Conservation (phyloP, 2,329 filamentous ascomycete genomes). For the Aspergillus pseudoglaucus region DNA sequence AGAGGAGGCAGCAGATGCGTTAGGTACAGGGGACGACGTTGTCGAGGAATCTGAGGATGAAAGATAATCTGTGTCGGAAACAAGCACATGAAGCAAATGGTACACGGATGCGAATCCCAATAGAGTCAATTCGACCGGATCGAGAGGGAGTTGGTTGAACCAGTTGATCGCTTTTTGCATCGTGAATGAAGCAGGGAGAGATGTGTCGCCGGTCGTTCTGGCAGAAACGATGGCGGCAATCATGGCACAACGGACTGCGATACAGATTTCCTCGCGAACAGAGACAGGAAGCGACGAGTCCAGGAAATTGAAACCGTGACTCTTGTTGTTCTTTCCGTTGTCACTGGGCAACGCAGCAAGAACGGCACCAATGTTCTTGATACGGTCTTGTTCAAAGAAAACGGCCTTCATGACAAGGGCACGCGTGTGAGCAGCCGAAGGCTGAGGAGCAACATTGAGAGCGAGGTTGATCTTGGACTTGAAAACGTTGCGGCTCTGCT, state of each 20-base stretch:
- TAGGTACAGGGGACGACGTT: constrained; percentile 14
- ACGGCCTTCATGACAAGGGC: constrained; percentile 55
- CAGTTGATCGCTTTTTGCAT: constrained; percentile 36
- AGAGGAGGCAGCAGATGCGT: constrained; percentile 13
- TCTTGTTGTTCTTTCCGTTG: constrained; percentile 23
- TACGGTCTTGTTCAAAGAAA: constrained; percentile 48
- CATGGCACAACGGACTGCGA: constrained; percentile 54
- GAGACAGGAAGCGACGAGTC: constrained; percentile 49
- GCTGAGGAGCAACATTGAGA: constrained; percentile 66
- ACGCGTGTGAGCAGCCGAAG: constrained; percentile 61
- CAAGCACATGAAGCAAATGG: constrained; percentile 36
- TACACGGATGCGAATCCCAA: constrained; percentile 38
- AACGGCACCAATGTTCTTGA: constrained; percentile 47
- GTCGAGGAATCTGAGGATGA: constrained; percentile 28
- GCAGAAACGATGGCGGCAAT: constrained; percentile 47
- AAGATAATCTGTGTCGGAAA: constrained; percentile 34
- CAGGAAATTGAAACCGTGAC: constrained; percentile 39
- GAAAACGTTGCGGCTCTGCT: constrained; percentile 36
- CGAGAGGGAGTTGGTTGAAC: constrained; percentile 38
- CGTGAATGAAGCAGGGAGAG: constrained; percentile 31
- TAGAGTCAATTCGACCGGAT: constrained; percentile 37
- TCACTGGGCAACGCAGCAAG: constrained; percentile 47
- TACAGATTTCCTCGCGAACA: constrained; percentile 48
- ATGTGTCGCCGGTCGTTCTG: constrained; percentile 24
- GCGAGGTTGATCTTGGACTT: constrained; percentile 59